Percentiles rank a stretch among this genome's conserved stretches.
Conservation (phyloP, 1,139 yeast genomes). For the Lodderomyces theae region DNA sequence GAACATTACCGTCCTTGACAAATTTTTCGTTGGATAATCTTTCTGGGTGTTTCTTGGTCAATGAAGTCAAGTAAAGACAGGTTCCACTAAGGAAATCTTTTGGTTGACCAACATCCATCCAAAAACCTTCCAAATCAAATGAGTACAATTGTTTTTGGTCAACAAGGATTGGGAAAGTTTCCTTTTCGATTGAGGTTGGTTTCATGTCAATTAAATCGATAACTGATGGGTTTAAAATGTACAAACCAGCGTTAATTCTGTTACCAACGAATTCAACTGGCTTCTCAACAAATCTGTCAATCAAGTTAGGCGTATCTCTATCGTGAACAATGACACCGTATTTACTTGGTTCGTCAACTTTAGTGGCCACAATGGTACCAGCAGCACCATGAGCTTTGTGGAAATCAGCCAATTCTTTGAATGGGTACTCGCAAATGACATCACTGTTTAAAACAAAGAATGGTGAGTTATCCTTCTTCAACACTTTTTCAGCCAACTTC, state of each 20-base stretch:
- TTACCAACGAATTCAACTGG: constrained; percentile 98
- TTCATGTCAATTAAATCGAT: constrained; percentile 94
- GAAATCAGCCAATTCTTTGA: constrained; percentile 86
- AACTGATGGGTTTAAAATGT: constrained; percentile 94
- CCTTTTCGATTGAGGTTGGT: constrained; percentile 99
- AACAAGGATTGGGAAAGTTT: constrained; percentile 96
- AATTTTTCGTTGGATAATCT: constrained; percentile 63
- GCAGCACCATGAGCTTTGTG: constrained; percentile 95
- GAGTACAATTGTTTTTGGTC: constrained; percentile 87
- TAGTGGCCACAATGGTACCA: constrained; percentile 98
- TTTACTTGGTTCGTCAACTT: constrained; percentile 98
- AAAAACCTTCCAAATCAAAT: constrained; percentile 97
- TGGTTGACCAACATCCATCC: constrained; percentile 99
- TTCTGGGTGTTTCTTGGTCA: constrained; percentile 76
- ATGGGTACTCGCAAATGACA: constrained; percentile 98
- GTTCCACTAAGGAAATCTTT: constrained; percentile 98
- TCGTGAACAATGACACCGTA: constrained; percentile 99
- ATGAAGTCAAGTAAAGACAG: constrained; percentile 82
- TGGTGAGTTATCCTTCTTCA: constrained; percentile 93
- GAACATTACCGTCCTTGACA: constrained; percentile 83
- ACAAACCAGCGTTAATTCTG: constrained; percentile 96
- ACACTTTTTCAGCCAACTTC: constrained; percentile 91
- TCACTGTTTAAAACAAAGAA: constrained; percentile 98
- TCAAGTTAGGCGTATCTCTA: constrained; percentile 86
- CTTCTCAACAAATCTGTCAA: constrained; percentile 98